Evolutionary conservation across 805 yeast genomes (phyloP).

Genomic region (Wickerhamiella bombiphila): DNA sequence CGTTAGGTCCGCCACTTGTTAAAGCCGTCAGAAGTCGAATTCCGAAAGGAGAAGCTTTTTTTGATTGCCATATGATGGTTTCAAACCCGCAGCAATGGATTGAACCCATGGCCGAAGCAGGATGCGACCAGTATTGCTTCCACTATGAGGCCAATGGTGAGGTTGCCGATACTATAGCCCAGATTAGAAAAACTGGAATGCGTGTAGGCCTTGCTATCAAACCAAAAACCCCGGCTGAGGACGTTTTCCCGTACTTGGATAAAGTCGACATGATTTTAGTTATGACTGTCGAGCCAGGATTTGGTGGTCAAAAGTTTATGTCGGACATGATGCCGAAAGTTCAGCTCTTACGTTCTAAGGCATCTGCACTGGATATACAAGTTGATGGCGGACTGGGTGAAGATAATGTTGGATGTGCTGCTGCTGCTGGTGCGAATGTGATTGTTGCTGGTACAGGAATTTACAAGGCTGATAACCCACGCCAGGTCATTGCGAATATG

Average conservation of each 20-base stretch:
- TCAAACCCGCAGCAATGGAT: conserved; percentile 87
- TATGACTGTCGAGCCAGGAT: conserved; percentile 99
- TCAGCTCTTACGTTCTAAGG: conserved; percentile 51
- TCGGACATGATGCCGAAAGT: conserved; percentile 94
- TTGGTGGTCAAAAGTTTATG: conserved; percentile 97
- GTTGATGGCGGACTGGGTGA: conserved; percentile 94
- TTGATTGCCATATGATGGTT: conserved; percentile 99
- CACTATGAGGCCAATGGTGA: conserved; percentile 78
- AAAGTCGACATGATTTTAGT: conserved; percentile 85
- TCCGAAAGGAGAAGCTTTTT: conserved; percentile 52
- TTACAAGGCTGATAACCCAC: conserved; percentile 71
- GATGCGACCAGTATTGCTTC: conserved; percentile 93
- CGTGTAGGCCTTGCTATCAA: conserved; percentile 89
- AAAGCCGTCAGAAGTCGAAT: conserved; percentile 58
- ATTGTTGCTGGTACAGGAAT: conserved; percentile 96
- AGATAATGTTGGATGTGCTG: conserved; percentile 73
- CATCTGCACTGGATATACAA: conserved; percentile 73
- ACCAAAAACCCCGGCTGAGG: conserved; percentile 84
- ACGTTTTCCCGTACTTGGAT: conserved; percentile 57
- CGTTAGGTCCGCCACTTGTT: conserved; percentile 86
- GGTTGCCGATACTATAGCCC: conserved; percentile 56
- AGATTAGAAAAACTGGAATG: conserved; percentile 70
- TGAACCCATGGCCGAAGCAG: conserved; percentile 76
- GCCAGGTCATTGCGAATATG: conserved; percentile 54
- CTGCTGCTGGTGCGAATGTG: conserved; percentile 95